These are phyloP conservation scores for Trichosporon asahii DNA, from an alignment of 1,284 basidiomycete species.

Conservation along the genomic window DNA sequence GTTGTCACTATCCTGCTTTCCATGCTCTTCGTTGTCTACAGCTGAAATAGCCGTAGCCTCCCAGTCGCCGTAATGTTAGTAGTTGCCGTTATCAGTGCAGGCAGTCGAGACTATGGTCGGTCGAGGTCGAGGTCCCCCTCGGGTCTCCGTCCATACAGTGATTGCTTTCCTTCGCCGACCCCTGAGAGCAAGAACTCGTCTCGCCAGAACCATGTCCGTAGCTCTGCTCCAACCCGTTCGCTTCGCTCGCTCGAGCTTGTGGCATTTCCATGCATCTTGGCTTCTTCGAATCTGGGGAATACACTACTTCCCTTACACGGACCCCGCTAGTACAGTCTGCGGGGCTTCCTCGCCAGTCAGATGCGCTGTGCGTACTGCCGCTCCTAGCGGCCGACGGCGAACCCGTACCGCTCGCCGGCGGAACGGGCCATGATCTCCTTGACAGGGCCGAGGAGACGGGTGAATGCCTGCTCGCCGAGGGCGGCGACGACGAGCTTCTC, in stretches of 20 bases:
- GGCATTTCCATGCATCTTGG: not conserved
- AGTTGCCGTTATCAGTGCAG: no score
- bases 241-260: not conserved
- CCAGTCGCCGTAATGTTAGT: no score
- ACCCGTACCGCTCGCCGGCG: slow-evolving; percentile 51
- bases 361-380: not conserved
- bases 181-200: no score
- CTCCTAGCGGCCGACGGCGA: slow-evolving; percentile 1
- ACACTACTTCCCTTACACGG: not conserved
- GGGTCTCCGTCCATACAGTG: no score
- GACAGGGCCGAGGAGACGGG: slow-evolving; percentile 80
- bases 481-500: slow-evolving; percentile 84
- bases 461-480: slow-evolving; percentile 89
- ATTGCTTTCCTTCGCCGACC: no score
- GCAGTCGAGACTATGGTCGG: no score
- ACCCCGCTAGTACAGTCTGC: not conserved
- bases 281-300: not conserved
- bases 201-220: no score
- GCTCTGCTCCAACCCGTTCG: not conserved
- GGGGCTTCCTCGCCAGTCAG: not conserved
- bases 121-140: no score
- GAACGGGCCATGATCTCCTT: slow-evolving; percentile 54
- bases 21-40: no score
- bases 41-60: no score
- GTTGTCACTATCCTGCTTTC: no score